Percentiles rank a stretch among this genome's conserved stretches.
phyloP scores from a whole-genome alignment of 441 rosid species.

The Pelargonium citronellum region DNA sequence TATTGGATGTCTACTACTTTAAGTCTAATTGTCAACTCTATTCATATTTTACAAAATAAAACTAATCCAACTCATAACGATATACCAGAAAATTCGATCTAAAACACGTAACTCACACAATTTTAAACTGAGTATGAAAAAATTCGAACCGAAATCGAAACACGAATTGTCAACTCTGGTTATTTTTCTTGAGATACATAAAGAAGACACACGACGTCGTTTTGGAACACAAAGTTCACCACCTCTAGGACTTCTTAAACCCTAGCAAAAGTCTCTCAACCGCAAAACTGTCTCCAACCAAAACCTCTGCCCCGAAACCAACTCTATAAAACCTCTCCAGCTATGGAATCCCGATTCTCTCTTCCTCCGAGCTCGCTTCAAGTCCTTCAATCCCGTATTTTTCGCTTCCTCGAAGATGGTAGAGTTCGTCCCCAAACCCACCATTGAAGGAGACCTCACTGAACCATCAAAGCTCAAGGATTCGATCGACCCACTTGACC shows the following conservation, averaged over 20 bases:
- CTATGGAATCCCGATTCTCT: not conserved
- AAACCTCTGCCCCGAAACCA: not conserved
- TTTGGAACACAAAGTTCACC: not conserved
- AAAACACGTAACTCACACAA: too few relatives aligned
- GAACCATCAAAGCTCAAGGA: constrained; percentile 2
- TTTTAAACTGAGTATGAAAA: too few relatives aligned
- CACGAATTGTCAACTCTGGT: too few relatives aligned
- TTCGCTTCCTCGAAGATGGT: constrained; percentile 43
- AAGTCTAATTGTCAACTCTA: too few relatives aligned
- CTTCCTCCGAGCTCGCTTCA: not conserved
- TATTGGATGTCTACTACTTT: too few relatives aligned
- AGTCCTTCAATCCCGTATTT: not conserved
- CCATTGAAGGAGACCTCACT: constrained; percentile 24
- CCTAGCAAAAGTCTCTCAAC: too few relatives aligned
- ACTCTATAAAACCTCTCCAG: not conserved
- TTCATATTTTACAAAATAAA: too few relatives aligned
- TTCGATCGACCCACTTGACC: constrained; percentile 1
- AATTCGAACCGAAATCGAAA: too few relatives aligned
- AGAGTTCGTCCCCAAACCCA: constrained; percentile 37
- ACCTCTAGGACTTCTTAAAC: not conserved
- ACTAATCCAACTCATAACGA: too few relatives aligned
- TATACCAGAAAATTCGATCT: too few relatives aligned
- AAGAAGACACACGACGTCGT: not conserved
- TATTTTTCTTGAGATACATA: too few relatives aligned
- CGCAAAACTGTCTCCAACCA: not conserved